Base-by-base conservation (phyloP, 2,329 filamentous ascomycete species). In the Colletotrichum destructivum region DNA sequence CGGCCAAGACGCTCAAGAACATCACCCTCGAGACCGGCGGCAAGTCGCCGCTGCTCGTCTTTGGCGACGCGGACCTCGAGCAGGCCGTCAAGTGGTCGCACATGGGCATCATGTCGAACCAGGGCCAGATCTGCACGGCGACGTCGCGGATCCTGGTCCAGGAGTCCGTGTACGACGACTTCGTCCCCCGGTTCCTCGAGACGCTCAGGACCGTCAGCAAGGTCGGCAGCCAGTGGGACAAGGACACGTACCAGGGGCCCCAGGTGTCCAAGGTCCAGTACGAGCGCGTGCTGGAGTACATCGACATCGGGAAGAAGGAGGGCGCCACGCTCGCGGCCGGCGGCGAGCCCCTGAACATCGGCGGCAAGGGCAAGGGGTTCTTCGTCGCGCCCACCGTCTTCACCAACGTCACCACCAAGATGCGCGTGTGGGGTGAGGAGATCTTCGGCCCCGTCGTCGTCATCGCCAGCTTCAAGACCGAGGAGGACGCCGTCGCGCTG, bases 261-360 rank as follows among this genome's bases (percentile, higher is more conserved):
- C 92, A 94, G 77, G 89, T 94, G 59, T 92, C 91, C 11, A 91
- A 91, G 79, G 81, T 85, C 9, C 93, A 95, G 78, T 93, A 92
- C 76, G 91, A 94, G 62, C 86, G 89, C 47, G 88, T 96, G 4
- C 84, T 95, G 31, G 86, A 86, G 1, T 96, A 92, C 79, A 90
- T 95, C 56, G 89, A 94, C 69, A 78, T 86, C 12, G 93, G 92
- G 21, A 93, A 93, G 77, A 86, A 86, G 7, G 91, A 93, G 78
- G 93, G 93, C 40, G 91, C 92, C 0, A 92, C 85, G 7, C 84
- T 95, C 1, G 84, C 88, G 18, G 81, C 87, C 2, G 93, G 93
- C 16, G 93, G 92, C 16, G 79, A 81, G 8, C 80, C 81, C 57
- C 76, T 77, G 1, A 76, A 76, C 62, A 74, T 79, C 70, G 80